Evolutionary conservation across 768 basidiomycete genomes (phyloP).

Genomic region (Rhodotorula paludigena): DNA sequence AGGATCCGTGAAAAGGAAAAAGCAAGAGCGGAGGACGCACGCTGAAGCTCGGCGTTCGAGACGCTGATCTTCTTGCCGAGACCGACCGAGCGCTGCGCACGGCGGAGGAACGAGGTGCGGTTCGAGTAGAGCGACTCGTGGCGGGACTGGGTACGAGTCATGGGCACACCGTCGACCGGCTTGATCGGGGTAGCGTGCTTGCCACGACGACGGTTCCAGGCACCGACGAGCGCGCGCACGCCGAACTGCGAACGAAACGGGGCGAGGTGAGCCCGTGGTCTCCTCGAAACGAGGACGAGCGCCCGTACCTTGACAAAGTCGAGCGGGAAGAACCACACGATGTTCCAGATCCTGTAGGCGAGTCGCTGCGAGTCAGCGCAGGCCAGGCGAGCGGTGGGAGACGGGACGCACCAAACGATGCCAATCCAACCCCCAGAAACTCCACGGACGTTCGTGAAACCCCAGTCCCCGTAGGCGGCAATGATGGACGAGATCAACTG

Average conservation of each 20-base stretch:
- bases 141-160: conserved; percentile 79
- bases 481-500: conserved; percentile 95
- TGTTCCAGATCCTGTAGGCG: conserved; percentile 84
- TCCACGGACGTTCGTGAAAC: conserved; percentile 72
- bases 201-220: conserved; percentile 56
- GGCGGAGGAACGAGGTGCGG: conserved; percentile 92
- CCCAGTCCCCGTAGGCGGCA: conserved; percentile 86
- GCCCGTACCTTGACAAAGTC: conserved; percentile 81
- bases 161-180: conserved; percentile 59
- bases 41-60: conserved; percentile 59
- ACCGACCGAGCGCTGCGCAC: conserved; percentile 80
- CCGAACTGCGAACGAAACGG: too few species aligned
- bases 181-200: conserved; percentile 49
- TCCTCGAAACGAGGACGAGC: conserved; percentile 61
- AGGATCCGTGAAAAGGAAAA: too few species aligned
- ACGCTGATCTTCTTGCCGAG: conserved; percentile 57
- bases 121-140: conserved; percentile 87
- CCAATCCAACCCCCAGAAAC: conserved; percentile 80
- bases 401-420: conserved; percentile 64
- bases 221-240: conserved; percentile 89
- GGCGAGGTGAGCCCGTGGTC: conserved; percentile 91
- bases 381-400: background rate
- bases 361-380: conserved; percentile 62
- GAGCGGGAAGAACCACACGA: conserved; percentile 90
- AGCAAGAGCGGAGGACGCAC: too few species aligned